Evolutionary conservation across 2,329 filamentous ascomycete species (phyloP).

Genomic region (Amauroascus niger): DNA sequence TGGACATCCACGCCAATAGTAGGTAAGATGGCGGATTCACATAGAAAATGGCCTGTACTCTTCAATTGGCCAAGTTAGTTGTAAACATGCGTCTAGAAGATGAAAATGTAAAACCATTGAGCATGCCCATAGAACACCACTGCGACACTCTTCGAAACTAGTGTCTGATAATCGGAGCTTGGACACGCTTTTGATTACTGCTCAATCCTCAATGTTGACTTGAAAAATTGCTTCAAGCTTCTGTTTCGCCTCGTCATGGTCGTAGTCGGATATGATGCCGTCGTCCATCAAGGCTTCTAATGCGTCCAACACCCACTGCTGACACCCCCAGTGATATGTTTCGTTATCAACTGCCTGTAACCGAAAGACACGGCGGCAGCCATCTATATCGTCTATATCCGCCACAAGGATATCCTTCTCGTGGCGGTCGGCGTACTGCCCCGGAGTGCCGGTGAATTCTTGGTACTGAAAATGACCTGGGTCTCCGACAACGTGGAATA

Average conservation of each 20-base stretch:
- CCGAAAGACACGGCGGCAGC: background rate
- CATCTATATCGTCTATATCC: constrained; percentile 3
- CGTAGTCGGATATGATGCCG: constrained; percentile 1
- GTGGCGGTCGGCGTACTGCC: background rate
- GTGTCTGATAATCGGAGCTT: too few relatives aligned
- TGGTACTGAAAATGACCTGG: background rate
- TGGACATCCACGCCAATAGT: too few relatives aligned
- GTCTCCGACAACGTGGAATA: background rate
- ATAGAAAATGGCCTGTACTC: too few relatives aligned
- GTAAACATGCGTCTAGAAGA: too few relatives aligned
- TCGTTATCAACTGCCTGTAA: constrained; percentile 13
- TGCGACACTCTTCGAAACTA: too few relatives aligned
- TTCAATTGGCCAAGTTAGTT: too few relatives aligned
- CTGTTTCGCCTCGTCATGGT: background rate
- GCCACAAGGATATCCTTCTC: background rate
- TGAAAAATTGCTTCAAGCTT: background rate
- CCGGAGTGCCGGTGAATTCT: background rate
- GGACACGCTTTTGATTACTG: too few relatives aligned
- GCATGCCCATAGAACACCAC: too few relatives aligned
- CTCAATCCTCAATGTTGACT: background rate
- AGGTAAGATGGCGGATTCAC: too few relatives aligned
- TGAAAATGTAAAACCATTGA: too few relatives aligned
- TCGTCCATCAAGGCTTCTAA: background rate
- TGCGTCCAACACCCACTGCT: constrained; percentile 3
- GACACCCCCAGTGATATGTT: background rate